Evolutionary conservation across 805 yeast species (phyloP).

Genomic region (Myxozyma kluyveri): DNA sequence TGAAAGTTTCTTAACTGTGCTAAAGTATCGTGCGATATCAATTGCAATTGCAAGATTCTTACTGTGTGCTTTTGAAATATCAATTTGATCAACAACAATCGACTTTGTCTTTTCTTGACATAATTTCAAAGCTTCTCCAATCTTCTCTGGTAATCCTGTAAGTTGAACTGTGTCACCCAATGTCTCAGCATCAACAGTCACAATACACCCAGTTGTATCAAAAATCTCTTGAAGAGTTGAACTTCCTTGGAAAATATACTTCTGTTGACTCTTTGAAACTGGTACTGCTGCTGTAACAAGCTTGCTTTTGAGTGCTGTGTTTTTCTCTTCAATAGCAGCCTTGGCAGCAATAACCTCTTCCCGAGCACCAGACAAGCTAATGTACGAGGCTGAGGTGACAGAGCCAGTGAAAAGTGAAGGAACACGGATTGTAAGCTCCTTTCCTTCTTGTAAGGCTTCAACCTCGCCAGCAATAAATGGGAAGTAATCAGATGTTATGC

Average conservation of each 20-base stretch:
- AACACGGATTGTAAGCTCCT: conserved; percentile 31
- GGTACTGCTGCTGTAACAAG: conserved; percentile 55
- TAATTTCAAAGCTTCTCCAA: conserved; percentile 58
- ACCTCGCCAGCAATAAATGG: conserved; percentile 40
- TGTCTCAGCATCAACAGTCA: conserved; percentile 37
- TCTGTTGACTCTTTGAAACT: conserved; percentile 67
- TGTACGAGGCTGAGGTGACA: conserved; percentile 42
- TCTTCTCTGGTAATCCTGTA: conserved; percentile 53
- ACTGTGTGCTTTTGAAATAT: conserved; percentile 86
- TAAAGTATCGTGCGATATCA: conserved; percentile 65
- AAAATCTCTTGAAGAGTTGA: conserved; percentile 28
- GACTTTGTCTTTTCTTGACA: conserved; percentile 62
- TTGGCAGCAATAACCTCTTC: conserved; percentile 59
- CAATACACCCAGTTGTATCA: conserved; percentile 35
- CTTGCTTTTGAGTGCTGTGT: conserved; percentile 47
- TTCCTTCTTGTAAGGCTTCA: conserved; percentile 37
- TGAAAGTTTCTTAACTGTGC: conserved; percentile 35
- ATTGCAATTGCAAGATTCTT: conserved; percentile 58
- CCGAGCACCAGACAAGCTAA: conserved; percentile 69
- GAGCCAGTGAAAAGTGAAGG: conserved; percentile 15
- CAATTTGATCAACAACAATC: conserved; percentile 64
- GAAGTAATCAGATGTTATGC: conserved; percentile 30
- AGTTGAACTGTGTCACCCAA: conserved; percentile 48
- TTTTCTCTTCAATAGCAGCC: conserved; percentile 46
- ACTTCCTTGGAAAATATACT: conserved; percentile 46